These are phyloP conservation scores for Ganoderma meredithae DNA, from an alignment of 1,284 basidiomycete genomes.

Conservation along the genomic window DNA sequence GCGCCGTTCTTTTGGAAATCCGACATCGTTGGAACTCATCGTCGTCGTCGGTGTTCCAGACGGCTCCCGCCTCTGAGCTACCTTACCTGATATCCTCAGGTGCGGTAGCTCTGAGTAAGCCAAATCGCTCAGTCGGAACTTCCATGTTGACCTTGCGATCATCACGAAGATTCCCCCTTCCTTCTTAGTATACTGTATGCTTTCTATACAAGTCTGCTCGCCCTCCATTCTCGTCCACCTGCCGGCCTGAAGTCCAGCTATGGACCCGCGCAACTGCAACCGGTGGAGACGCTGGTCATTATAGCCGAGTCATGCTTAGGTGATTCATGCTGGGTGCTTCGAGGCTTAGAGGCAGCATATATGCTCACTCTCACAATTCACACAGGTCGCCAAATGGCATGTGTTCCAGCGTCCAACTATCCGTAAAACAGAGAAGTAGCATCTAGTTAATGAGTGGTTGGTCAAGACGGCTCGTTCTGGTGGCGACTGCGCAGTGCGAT, in stretches of 20 bases:
- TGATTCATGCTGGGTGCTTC: neutral
- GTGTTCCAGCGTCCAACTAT: no score
- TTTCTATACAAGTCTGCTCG: neutral
- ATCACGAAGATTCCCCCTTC: neutral
- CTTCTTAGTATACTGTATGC: neutral
- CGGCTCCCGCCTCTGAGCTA: neutral
- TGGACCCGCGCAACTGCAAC: neutral
- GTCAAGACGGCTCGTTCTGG: neutral
- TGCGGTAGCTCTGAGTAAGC: neutral
- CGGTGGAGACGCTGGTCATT: neutral
- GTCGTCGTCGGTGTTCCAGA: neutral
- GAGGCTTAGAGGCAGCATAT: neutral
- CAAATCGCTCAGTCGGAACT: neutral
- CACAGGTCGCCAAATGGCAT: neutral
- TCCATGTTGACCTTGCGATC: neutral
- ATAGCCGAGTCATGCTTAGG: neutral
- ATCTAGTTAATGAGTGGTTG: neutral
- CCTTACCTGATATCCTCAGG: neutral
- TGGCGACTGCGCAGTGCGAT: neutral
- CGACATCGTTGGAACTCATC: neutral
- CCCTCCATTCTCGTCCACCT: neutral
- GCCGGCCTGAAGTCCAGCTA: neutral
- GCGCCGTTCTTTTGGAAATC: neutral
- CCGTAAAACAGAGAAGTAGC: neutral
- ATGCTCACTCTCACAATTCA: neutral